Conservation (phyloP, 2,329 filamentous ascomycete genomes). For the Aspergillus oerlinghausenensis region DNA sequence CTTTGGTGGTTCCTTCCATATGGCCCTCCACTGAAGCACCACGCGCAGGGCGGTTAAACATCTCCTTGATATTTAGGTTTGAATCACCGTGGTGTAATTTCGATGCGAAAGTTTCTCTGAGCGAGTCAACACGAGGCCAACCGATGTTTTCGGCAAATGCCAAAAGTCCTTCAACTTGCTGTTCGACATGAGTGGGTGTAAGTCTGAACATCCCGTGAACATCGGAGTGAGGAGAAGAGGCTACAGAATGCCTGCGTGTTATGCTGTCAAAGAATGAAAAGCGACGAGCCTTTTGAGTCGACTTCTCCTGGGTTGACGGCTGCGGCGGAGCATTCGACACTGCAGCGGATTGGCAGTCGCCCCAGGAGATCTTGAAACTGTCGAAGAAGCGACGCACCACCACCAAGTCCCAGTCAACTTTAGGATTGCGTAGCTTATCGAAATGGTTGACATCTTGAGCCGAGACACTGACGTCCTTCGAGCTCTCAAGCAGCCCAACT, state of each 20-base stretch:
- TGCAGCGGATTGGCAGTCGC: conserved; percentile 5
- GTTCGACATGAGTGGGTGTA: conserved; percentile 30
- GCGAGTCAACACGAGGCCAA: conserved; percentile 44
- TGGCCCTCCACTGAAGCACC: conserved; percentile 5
- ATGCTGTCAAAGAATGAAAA: conserved; percentile 23
- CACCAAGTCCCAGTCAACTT: conserved; percentile 55
- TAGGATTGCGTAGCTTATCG: conserved; percentile 44
- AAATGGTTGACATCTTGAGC: conserved; percentile 43
- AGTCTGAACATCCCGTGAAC: conserved; percentile 34
- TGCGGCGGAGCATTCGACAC: conserved; percentile 1
- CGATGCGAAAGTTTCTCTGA: conserved; percentile 34
- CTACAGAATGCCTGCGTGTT: conserved; percentile 14
- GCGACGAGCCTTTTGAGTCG: conserved; percentile 12
- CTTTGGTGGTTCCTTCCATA: conserved; percentile 9
- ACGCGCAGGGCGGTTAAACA: conserved; percentile 10
- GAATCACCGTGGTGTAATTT: conserved; percentile 28
- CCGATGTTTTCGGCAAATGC: conserved; percentile 47
- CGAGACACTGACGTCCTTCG: conserved; percentile 38
- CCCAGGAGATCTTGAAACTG: conserved; percentile 41
- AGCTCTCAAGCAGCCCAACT: conserved; percentile 36
- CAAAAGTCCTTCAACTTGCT: conserved; percentile 48
- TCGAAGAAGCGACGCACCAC: conserved; percentile 50
- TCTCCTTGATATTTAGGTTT: conserved; percentile 6
- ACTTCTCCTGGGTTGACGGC: conserved; percentile 4
- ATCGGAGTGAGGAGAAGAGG: conserved; percentile 11